Evolutionary conservation across 768 basidiomycete species (phyloP).

Genomic region (Lentinula raphanica): DNA sequence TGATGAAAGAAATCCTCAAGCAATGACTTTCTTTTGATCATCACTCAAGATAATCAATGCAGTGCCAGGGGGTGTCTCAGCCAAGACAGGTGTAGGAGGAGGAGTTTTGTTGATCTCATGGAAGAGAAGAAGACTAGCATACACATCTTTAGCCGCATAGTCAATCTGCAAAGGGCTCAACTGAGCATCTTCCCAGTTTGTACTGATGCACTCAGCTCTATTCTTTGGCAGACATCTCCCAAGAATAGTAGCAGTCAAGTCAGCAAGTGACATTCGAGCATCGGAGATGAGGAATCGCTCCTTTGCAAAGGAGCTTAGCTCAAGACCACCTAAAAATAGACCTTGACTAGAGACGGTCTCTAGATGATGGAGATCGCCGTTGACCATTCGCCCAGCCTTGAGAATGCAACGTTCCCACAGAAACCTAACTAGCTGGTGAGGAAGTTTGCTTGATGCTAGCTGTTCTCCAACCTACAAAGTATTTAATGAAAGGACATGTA

Average conservation of each 20-base stretch:
- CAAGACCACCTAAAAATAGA: slow-evolving; percentile 3
- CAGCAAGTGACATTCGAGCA: slow-evolving; percentile 2
- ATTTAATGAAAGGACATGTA: too few species aligned
- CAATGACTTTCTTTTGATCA: neutral
- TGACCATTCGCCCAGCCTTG: slow-evolving; percentile 10
- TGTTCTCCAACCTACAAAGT: too few species aligned
- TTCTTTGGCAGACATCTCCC: slow-evolving; percentile 5
- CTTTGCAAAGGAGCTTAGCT: slow-evolving; percentile 7
- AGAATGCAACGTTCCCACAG: slow-evolving; percentile 1
- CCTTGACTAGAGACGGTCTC: neutral
- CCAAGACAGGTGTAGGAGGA: neutral
- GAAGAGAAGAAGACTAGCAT: slow-evolving; percentile 3
- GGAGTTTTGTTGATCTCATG: slow-evolving; percentile 5
- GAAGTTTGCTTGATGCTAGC: too few species aligned
- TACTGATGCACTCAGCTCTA: slow-evolving; percentile 5
- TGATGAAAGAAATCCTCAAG: neutral
- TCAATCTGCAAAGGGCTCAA: slow-evolving; percentile 1
- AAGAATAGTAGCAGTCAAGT: slow-evolving; percentile 7
- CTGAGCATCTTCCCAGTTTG: slow-evolving; percentile 7
- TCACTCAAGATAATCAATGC: neutral
- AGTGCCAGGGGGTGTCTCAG: neutral
- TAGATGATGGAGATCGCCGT: slow-evolving; percentile 4
- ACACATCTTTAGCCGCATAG: slow-evolving; percentile 8
- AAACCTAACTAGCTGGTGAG: too few species aligned
- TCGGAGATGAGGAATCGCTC: neutral